Conservation (phyloP, 1,284 basidiomycete genomes). For the Anthracocystis panici-leucophaei region DNA sequence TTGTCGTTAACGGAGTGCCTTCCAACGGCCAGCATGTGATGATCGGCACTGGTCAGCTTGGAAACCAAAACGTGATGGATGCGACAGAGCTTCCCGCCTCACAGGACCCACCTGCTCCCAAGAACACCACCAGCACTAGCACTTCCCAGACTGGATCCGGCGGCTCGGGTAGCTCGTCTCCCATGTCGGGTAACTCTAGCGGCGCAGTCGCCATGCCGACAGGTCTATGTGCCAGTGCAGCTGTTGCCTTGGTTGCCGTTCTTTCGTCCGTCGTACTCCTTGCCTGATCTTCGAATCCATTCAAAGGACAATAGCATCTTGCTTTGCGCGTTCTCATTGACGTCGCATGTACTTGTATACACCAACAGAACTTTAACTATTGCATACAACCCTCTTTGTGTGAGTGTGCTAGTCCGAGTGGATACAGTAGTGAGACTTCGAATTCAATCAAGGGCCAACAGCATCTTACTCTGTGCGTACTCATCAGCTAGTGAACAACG, state of each 20-base stretch:
- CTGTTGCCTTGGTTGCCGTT: slow-evolving; percentile 6
- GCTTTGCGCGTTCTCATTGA: neutral
- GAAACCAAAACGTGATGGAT: slow-evolving; percentile 34
- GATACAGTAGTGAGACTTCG: no score
- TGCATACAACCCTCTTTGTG: neutral
- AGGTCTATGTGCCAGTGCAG: neutral
- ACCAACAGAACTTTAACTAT: neutral
- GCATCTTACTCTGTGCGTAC: no score
- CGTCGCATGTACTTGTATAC: slow-evolving; percentile 5
- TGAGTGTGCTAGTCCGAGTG: no score
- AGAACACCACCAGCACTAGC: slow-evolving; percentile 10
- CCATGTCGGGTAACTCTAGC: slow-evolving; percentile 4
- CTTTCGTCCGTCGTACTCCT: slow-evolving; percentile 7
- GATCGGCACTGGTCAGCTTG: slow-evolving; percentile 53
- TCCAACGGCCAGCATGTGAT: slow-evolving; percentile 76
- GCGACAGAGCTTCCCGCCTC: slow-evolving; percentile 33
- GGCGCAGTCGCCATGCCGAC: slow-evolving; percentile 3
- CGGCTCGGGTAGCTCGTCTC: neutral
- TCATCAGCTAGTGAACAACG: no score
- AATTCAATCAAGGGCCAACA: no score
- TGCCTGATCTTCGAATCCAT: slow-evolving; percentile 1
- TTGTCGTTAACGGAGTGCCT: slow-evolving; percentile 78
- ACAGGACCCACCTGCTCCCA: slow-evolving; percentile 34
- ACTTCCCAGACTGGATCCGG: slow-evolving; percentile 6
- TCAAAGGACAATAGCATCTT: slow-evolving; percentile 8